phyloP scores from a whole-genome alignment of 345 rosid species.

The Rhodamnia rubescens region DNA sequence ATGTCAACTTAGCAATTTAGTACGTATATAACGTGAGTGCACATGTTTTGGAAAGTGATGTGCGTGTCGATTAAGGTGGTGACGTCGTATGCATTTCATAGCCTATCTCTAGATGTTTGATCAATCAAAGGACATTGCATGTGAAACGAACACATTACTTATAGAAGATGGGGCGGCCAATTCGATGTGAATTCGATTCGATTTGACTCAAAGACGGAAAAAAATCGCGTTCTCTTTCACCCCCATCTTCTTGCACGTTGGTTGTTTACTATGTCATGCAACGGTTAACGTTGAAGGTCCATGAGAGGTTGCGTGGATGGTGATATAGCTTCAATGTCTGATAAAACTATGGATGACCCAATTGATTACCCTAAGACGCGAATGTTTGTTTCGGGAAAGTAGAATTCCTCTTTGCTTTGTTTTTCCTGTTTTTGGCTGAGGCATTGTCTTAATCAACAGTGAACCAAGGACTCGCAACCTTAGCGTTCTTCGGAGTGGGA shows the following conservation, averaged over 20 bases:
- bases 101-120: neutral
- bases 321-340: neutral
- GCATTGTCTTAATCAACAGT: constrained; percentile 25
- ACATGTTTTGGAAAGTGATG: constrained; percentile 5
- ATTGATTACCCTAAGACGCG: neutral
- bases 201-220: neutral
- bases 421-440: neutral
- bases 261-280: neutral
- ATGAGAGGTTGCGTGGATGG: neutral
- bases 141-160: neutral
- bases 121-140: neutral
- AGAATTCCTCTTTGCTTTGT: neutral
- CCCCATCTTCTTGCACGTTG: neutral
- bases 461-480: constrained; percentile 94
- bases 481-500: constrained; percentile 97
- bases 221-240: neutral
- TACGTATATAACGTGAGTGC: neutral
- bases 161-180: neutral
- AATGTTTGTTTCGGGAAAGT: neutral
- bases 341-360: neutral
- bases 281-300: neutral
- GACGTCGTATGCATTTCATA: neutral
- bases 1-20: neutral
- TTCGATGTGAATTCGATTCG: neutral
- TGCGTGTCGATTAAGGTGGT: neutral